Evolutionary conservation across 2,329 filamentous ascomycete species (phyloP).

Genomic region (Monilinia aucupariae): DNA sequence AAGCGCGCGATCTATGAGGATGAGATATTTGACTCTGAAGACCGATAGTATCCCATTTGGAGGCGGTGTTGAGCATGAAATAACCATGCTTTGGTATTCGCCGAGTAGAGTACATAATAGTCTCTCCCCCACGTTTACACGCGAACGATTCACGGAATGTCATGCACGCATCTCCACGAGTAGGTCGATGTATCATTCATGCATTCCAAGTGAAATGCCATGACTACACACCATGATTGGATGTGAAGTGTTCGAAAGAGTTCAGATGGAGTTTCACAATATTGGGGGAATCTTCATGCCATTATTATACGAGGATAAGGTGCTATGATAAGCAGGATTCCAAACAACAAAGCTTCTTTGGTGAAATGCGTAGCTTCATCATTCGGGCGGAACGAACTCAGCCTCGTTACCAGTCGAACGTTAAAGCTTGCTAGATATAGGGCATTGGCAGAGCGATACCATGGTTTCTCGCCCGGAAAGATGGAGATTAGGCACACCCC

Average conservation of each 20-base stretch:
- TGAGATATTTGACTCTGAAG: too few species aligned
- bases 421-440: not conserved
- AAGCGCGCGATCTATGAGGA: too few species aligned
- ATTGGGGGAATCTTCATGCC: not conserved
- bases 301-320: not conserved
- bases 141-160: not conserved
- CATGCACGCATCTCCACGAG: not conserved
- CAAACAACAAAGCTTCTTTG: not conserved
- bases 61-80: conserved; percentile 1
- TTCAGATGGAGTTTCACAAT: not conserved
- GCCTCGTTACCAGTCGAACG: conserved; percentile 9
- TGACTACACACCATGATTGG: not conserved
- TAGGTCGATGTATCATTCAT: too few species aligned
- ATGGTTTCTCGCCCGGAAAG: not conserved
- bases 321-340: not conserved
- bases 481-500: conserved; percentile 6
- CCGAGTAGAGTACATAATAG: not conserved
- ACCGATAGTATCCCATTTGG: not conserved
- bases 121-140: not conserved
- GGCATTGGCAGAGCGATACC: not conserved
- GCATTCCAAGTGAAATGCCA: not conserved
- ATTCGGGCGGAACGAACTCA: not conserved
- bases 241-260: not conserved
- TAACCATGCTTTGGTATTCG: not conserved
- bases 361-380: not conserved